These are phyloP conservation scores for Chytriomyces confervae DNA, from an alignment of 192 early-diverging fungal genomes.

Conservation along the genomic window DNA sequence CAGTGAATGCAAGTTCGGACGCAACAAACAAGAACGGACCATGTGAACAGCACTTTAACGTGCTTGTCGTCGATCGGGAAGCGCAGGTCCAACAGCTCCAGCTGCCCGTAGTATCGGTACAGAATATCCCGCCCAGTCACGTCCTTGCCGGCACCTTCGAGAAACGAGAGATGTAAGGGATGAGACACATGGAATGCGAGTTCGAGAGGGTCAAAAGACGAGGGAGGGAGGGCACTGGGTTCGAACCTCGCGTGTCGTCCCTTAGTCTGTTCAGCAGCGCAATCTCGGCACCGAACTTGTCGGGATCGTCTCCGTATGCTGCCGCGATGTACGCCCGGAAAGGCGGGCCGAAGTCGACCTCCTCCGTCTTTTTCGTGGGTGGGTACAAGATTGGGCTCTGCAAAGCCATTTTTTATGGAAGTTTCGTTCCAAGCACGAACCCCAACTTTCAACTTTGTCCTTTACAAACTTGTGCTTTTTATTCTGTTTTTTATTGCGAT, in stretches of 20 bases:
- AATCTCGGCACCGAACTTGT: conserved; percentile 84
- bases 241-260: conserved; percentile 88
- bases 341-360: conserved; percentile 87
- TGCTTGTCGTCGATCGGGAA: conserved; percentile 93
- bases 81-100: conserved; percentile 91
- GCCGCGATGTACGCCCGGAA: conserved; percentile 83
- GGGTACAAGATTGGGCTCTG: conserved; percentile 43
- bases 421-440: background rate
- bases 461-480: background rate
- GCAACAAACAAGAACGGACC: conserved; percentile 59
- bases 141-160: conserved; percentile 80
- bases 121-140: conserved; percentile 90
- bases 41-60: conserved; percentile 88
- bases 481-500: background rate
- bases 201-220: too few species aligned
- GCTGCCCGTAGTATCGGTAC: conserved; percentile 95
- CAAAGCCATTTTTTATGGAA: background rate
- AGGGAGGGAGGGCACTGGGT: background rate
- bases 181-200: background rate
- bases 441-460: too few species aligned
- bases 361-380: conserved; percentile 87
- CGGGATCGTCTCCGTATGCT: conserved; percentile 92
- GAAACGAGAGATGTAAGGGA: background rate
- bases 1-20: conserved; percentile 3
- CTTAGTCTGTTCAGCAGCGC: conserved; percentile 86